These are phyloP conservation scores for Gamsiella multidivaricata DNA, from an alignment of 192 early-diverging fungal species.

Conservation along the genomic window DNA sequence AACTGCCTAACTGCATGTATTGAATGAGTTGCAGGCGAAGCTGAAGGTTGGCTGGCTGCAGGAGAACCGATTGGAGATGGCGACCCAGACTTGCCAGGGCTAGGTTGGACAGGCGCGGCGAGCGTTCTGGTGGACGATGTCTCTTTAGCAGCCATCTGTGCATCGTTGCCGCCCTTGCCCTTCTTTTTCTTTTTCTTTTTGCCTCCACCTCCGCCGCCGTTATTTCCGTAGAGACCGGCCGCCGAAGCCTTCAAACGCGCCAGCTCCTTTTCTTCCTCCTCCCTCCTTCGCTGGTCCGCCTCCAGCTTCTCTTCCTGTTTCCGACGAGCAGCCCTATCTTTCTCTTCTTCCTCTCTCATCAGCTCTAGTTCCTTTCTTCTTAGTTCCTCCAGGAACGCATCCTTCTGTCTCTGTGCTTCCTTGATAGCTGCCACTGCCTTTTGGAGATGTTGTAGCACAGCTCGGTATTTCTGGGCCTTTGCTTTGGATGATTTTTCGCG, in stretches of 20 bases:
- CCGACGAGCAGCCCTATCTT: constrained; percentile 44
- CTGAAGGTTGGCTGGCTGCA: constrained; percentile 1
- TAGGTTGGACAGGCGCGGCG: neutral
- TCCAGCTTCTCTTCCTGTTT: constrained; percentile 59
- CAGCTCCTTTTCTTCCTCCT: constrained; percentile 54
- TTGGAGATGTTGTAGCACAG: constrained; percentile 30
- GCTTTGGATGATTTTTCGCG: constrained; percentile 18
- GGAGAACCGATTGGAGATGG: constrained; percentile 20
- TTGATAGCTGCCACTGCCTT: constrained; percentile 35
- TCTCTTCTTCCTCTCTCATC: constrained; percentile 40
- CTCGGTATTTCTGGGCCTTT: constrained; percentile 24
- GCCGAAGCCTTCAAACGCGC: constrained; percentile 30
- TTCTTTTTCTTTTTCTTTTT: constrained; percentile 52
- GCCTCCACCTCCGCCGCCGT: neutral
- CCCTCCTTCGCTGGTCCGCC: constrained; percentile 35
- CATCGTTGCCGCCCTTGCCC: constrained; percentile 15
- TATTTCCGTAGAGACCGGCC: constrained; percentile 16
- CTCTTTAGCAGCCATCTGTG: constrained; percentile 1
- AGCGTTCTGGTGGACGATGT: constrained; percentile 4
- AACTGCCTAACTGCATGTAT: neutral
- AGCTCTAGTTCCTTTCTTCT: constrained; percentile 56
- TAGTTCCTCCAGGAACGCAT: constrained; percentile 64
- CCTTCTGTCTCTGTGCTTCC: constrained; percentile 53
- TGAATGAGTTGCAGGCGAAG: neutral
- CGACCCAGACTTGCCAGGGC: neutral